Evolutionary conservation across 1,284 basidiomycete species (phyloP).

Genomic region (Microbotryum violaceum): DNA sequence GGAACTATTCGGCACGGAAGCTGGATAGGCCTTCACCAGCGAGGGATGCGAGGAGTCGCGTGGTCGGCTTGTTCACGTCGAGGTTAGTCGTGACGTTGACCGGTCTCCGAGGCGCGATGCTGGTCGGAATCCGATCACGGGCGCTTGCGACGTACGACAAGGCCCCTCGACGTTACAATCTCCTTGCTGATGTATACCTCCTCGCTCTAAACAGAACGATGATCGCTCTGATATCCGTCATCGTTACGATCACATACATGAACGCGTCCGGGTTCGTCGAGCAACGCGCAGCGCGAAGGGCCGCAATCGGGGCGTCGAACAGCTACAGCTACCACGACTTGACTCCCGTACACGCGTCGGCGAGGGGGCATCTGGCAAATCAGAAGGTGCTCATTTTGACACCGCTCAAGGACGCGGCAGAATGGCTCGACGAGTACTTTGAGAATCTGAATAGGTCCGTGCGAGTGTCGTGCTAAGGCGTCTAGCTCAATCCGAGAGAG

Average conservation of each 20-base stretch:
- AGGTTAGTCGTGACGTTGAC: not conserved
- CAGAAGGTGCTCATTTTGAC: conserved; percentile 23
- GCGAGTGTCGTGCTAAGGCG: too few relatives aligned
- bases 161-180: too few relatives aligned
- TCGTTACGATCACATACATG: conserved; percentile 8
- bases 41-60: not conserved
- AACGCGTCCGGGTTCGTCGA: not conserved
- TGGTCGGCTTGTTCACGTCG: conserved; percentile 3
- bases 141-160: not conserved
- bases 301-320: not conserved
- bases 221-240: conserved; percentile 5
- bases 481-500: too few relatives aligned
- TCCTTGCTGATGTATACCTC: too few relatives aligned
- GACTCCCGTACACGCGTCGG: conserved; percentile 12
- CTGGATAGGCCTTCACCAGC: not conserved
- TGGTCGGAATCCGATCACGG: too few relatives aligned
- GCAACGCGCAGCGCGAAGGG: not conserved
- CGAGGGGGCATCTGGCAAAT: not conserved
- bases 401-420: conserved; percentile 18
- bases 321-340: conserved; percentile 5
- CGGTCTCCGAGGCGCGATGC: not conserved
- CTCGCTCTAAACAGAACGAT: not conserved
- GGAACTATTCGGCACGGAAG: not conserved
- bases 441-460: conserved; percentile 10
- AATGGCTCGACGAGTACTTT: conserved; percentile 25